phyloP scores from a whole-genome alignment of 208 protist genomes.

The Herpetomonas tarakana region DNA sequence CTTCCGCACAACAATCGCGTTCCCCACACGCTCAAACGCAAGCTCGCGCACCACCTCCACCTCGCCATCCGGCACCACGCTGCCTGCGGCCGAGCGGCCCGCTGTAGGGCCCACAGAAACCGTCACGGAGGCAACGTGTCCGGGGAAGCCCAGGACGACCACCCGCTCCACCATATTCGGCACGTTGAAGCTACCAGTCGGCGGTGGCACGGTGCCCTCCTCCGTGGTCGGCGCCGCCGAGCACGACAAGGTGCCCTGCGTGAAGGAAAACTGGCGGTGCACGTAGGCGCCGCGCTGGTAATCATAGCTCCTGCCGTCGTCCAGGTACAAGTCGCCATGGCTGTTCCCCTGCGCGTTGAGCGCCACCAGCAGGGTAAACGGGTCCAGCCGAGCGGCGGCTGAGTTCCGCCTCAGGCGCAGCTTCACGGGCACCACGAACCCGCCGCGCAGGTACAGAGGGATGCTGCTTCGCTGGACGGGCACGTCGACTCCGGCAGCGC shows the following conservation, averaged over 20 bases:
- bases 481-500: conserved; percentile 4
- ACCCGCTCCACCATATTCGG: conserved; percentile 64
- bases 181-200: conserved; percentile 7
- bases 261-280: conserved; percentile 53
- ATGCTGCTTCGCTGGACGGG: conserved; percentile 84
- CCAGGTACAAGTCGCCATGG: conserved; percentile 69
- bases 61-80: conserved; percentile 5
- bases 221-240: background rate
- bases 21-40: conserved; percentile 52
- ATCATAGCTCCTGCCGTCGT: conserved; percentile 70
- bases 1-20: conserved; percentile 55
- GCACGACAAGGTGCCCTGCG: conserved; percentile 28
- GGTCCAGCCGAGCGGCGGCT: conserved; percentile 77
- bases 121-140: conserved; percentile 9
- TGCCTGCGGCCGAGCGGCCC: background rate
- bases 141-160: conserved; percentile 56
- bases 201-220: background rate
- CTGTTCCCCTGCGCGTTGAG: conserved; percentile 67
- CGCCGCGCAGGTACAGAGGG: conserved; percentile 92
- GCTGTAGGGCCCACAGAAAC: too few relatives aligned
- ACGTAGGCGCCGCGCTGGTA: conserved; percentile 56
- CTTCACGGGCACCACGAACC: conserved; percentile 91
- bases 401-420: conserved; percentile 88
- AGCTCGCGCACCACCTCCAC: conserved; percentile 21
- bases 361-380: conserved; percentile 93